Conservation (phyloP, 2,329 filamentous ascomycete genomes). For the Camptophora hylomeconis region DNA sequence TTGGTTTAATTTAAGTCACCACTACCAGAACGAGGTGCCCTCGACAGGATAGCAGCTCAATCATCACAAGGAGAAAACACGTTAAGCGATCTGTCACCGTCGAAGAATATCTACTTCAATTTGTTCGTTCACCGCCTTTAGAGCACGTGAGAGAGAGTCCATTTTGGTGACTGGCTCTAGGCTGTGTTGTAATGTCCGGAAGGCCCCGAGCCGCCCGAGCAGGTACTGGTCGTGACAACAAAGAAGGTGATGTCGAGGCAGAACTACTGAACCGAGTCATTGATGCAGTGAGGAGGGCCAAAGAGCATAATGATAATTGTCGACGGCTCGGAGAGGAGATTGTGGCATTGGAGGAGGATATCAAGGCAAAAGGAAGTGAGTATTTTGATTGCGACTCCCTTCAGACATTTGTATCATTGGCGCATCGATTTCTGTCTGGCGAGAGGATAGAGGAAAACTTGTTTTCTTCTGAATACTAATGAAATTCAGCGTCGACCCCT, state of each 20-base stretch:
- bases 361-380: slow-evolving; percentile 30
- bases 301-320: slow-evolving; percentile 14
- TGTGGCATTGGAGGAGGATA: slow-evolving; percentile 29
- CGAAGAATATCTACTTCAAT: too few species aligned
- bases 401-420: slow-evolving; percentile 1
- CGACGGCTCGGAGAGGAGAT: slow-evolving; percentile 26
- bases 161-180: too few species aligned
- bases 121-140: too few species aligned
- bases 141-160: too few species aligned
- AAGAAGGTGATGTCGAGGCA: slow-evolving; percentile 15
- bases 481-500: slow-evolving; percentile 9
- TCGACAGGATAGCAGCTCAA: too few species aligned
- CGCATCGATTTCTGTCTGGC: slow-evolving; percentile 1
- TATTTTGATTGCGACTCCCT: too few species aligned
- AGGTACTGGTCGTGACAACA: slow-evolving; percentile 12
- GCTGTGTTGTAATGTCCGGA: too few species aligned
- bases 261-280: slow-evolving; percentile 13
- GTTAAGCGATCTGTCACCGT: too few species aligned
- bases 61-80: too few species aligned
- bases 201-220: slow-evolving; percentile 13
- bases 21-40: too few species aligned
- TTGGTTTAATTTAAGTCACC: too few species aligned
- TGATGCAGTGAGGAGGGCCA: slow-evolving; percentile 15
- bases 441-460: background rate
- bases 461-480: slow-evolving; percentile 2